Evolutionary conservation across 768 basidiomycete species (phyloP).

Genomic region (Pleurotus tuoliensis): DNA sequence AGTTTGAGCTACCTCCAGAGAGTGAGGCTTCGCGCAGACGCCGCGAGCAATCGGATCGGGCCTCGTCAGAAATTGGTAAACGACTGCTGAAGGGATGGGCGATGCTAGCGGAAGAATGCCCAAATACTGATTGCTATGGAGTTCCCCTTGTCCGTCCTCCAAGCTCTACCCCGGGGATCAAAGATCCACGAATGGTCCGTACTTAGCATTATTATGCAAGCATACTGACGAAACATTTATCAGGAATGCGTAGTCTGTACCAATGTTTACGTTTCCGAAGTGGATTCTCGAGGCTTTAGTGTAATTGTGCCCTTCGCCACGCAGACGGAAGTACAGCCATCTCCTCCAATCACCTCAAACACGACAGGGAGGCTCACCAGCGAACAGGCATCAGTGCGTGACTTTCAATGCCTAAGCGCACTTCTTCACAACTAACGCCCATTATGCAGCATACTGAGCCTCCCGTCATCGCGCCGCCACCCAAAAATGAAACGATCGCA

Average conservation of each 20-base stretch:
- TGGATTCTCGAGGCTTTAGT: slow-evolving; percentile 47
- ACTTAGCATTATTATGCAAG: slow-evolving; percentile 5
- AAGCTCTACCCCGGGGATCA: slow-evolving; percentile 46
- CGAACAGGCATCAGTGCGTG: no score
- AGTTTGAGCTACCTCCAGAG: slow-evolving; percentile 60
- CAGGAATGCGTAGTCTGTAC: slow-evolving; percentile 82
- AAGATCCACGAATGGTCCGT: slow-evolving; percentile 64
- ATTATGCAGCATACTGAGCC: no score
- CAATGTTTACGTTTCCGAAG: slow-evolving; percentile 51
- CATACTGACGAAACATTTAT: slow-evolving; percentile 21
- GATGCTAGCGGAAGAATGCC: slow-evolving; percentile 87
- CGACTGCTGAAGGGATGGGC: slow-evolving; percentile 81
- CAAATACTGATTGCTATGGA: slow-evolving; percentile 64
- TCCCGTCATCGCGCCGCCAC: no score
- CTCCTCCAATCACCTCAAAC: no score
- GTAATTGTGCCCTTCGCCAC: slow-evolving; percentile 29
- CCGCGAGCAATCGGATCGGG: slow-evolving; percentile 76
- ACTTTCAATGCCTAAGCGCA: no score
- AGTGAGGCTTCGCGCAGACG: slow-evolving; percentile 63
- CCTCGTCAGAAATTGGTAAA: slow-evolving; percentile 76
- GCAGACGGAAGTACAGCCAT: no score
- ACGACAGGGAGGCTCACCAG: no score
- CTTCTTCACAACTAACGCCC: no score
- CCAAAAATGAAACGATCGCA: no score
- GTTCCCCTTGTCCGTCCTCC: slow-evolving; percentile 83